Base-by-base conservation (phyloP, 2,329 filamentous ascomycete genomes). In the Ascochyta clinopodiicola region DNA sequence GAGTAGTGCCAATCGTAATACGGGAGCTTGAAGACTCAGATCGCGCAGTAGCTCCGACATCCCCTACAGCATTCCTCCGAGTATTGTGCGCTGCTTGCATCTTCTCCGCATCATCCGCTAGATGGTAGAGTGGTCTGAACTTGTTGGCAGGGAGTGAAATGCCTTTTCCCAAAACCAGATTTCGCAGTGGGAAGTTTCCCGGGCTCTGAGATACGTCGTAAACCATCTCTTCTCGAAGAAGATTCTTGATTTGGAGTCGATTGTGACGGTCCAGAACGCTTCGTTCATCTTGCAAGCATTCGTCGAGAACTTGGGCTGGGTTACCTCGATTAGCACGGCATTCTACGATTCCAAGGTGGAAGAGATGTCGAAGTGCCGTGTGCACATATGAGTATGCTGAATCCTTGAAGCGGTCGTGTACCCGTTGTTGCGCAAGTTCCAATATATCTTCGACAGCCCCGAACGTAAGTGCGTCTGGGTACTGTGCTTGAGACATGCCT, bases 41-140 rank as follows among this genome's bases (percentile, higher is more conserved):
- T 47, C 42, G 22, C 12, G 27, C 4, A 13, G 43, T 21, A 9
- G 21, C 17, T 3, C 32, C 43, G 13, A 39, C 12, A 4, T 4
- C 6, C 5, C 32, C 43, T n/a, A 39, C 12, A 4, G 12, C 6
- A 3, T 19, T 42, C 17, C 27, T 9, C 15, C 36, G 19, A 24
- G 19, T 19, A 12, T 24, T 3, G 3, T 17, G 19, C 5, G 36
- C 36, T 38, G 8, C 17, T 24, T 38, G 36, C 2, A 22, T 4
- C 6, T 46, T 25, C 25, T 44, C 22, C 37, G 21, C 34, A 19
- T 46, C 29, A 13, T 43, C 35, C 2, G 31, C 15, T 13, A 49
- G 2, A 25, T 61, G 54, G 17, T 54, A 59, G 19, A 65, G 51
- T 9, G 56, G 56, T 34, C 22, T 10, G 15, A 50, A n/a, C 4